Base-by-base conservation (phyloP, 257 asterid genomes). In the Leptodermis oblonga region DNA sequence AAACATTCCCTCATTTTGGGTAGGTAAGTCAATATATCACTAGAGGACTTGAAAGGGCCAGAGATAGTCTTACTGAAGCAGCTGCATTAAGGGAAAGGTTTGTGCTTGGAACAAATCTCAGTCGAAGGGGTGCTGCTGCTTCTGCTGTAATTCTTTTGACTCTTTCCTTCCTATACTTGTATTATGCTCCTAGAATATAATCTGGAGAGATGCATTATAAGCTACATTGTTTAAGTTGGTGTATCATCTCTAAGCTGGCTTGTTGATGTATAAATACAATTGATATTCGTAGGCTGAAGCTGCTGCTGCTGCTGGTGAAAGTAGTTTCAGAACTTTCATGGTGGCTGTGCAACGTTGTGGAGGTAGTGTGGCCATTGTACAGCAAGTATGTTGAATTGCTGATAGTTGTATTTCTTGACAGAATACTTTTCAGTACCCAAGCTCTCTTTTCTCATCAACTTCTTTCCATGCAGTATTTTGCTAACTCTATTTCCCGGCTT, bases 271-370 rank as follows among this genome's bases (percentile, higher is more conserved):
- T 67, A 59, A 45, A 54, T 61, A 39, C n/a, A n/a, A 46, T 80
- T 69, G 20, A 45, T 66, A 48, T 49, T 66, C 70, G 73, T 70
- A 94, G 99, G 99, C 99, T 33, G 99, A 94, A 87, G 96, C 99
- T 64, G 97, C 98, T 61, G 98, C 99, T 59, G 98, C 98, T 64
- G 99, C 99, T 77, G 98, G 99, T 56, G 98, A 94, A 85, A 91
- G 90, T 80, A 89, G 99, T 80, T 91, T 94, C 88, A 86, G 87
- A 80, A 85, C 99, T 67, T 94, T 94, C 81, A 91, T 91, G 99
- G 98, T 91, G 76, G 88, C 98, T 80, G 97, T 91, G 65, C 99
- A 94, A 86, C 95, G 92, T 0, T 89, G 99, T 82, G 98, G 97
- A 78, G 91, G 99, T 81, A 89, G 99, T 78, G 98, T 94, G 83